phyloP scores from a whole-genome alignment of 1,139 yeast species.

The Zhuliangozyma blackwelliae region DNA sequence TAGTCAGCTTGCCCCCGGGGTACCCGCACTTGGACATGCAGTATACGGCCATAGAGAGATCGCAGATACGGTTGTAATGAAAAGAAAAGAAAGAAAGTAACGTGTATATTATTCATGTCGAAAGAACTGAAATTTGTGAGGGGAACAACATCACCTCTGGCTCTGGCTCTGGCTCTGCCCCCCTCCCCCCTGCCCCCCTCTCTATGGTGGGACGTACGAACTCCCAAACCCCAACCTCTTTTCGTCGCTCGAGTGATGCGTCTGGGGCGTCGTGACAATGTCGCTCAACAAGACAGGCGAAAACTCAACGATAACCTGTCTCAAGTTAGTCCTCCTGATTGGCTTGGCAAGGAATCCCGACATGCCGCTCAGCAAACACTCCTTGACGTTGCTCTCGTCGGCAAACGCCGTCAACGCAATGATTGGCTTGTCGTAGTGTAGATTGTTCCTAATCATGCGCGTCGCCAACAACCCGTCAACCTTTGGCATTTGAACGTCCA shows the following conservation, averaged over 20 bases:
- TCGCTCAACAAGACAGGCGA: constrained; percentile 29
- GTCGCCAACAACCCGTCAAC: constrained; percentile 87
- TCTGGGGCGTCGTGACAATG: constrained; percentile 27
- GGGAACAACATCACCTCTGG: no score
- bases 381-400: constrained; percentile 77
- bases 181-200: no score
- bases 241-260: constrained; percentile 12
- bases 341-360: constrained; percentile 87
- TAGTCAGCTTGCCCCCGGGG: no score
- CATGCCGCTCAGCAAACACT: constrained; percentile 81
- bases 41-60: no score
- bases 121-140: no score
- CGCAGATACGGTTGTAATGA: no score
- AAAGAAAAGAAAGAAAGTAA: no score
- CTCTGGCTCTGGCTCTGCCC: no score
- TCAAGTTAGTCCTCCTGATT: constrained; percentile 63
- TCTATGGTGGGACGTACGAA: constrained; percentile 6
- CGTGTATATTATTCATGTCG: no score
- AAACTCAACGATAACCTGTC: constrained; percentile 46
- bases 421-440: constrained; percentile 68
- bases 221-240: constrained; percentile 8
- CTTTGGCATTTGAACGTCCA: constrained; percentile 98
- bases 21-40: no score
- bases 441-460: constrained; percentile 58
- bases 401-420: constrained; percentile 95